These are phyloP conservation scores for Rhododendron williamsianum DNA, from an alignment of 148 eudicot species.

Conservation along the genomic window DNA sequence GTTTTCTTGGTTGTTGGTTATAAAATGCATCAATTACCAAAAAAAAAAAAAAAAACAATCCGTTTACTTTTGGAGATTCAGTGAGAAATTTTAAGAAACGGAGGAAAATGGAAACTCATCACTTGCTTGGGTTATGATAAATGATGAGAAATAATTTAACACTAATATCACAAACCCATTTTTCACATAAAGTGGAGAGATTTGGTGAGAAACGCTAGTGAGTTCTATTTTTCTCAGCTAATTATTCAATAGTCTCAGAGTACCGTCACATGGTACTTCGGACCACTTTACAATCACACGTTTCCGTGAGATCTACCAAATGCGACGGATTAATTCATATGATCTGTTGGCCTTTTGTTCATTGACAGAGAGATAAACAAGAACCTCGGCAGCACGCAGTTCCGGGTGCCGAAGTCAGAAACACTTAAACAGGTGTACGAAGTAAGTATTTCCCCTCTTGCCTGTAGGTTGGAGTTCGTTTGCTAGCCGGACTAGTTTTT, in stretches of 20 bases:
- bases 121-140: no score
- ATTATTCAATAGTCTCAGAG: no score
- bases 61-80: background rate
- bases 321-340: no score
- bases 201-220: background rate
- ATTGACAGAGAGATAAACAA: conserved; percentile 52
- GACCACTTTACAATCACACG: no score
- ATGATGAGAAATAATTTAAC: background rate
- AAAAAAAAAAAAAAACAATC: no score
- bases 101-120: background rate
- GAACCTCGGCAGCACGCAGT: conserved; percentile 59
- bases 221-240: background rate
- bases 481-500: background rate
- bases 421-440: conserved; percentile 35
- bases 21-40: no score
- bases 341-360: background rate
- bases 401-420: conserved; percentile 43
- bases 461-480: no score
- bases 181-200: background rate
- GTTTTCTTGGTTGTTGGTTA: no score
- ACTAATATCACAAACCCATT: background rate
- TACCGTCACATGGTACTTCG: no score
- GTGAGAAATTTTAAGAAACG: background rate
- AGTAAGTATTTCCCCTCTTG: no score
- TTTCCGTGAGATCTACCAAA: no score